Evolutionary conservation across 805 yeast genomes (phyloP), one percentile per base, ranked within the genome.

Genomic region (Saccharomycopsis sp.): DNA sequence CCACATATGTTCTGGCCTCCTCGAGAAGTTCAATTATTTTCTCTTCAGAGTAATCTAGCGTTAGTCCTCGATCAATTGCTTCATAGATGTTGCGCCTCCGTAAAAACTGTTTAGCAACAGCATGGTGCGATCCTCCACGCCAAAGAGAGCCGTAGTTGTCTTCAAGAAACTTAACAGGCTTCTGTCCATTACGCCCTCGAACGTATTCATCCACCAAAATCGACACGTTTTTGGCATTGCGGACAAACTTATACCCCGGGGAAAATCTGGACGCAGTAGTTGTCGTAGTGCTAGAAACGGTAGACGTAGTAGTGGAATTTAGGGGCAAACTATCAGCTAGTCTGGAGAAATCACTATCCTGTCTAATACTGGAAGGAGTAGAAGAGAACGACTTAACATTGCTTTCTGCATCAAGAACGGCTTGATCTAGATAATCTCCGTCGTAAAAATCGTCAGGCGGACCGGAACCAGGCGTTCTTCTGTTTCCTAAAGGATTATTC

Each of bases 31-130:
- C 70, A 34, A 81, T 73, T 18, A 79, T 73, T 44, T 71, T 67
- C 1, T 74, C 74, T 48, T 78, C 70, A 15, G 73, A 62, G 61
- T 71, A 75, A 0, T 84, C 83, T 62, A 74, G 73, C 2, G 64
- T 62, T 54, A 74, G 63, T 1, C 84, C 85, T 7, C 63, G 70
- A 63, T 81, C 84, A 54, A 81, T 79, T 3, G 84, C 84, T 60
- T 74, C 77, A 67, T 80, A 81, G 23, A 81, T 73, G 37, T 77
- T 78, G 64, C 78, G 79, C 46, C 85, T 70, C 61, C 86, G 66
- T 52, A 79, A 73, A 64, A 78, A 81, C 51, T 82, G 76, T 61
- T 82, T 76, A 56, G 77, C 76, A 34, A 79, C 79, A 0, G 84
- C 82, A 8, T 79, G 73, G 53, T 74, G 59, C 16, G 58, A 55